Evolutionary conservation across 192 early-diverging fungal species (phyloP).

Genomic region (Diversispora eburnea): DNA sequence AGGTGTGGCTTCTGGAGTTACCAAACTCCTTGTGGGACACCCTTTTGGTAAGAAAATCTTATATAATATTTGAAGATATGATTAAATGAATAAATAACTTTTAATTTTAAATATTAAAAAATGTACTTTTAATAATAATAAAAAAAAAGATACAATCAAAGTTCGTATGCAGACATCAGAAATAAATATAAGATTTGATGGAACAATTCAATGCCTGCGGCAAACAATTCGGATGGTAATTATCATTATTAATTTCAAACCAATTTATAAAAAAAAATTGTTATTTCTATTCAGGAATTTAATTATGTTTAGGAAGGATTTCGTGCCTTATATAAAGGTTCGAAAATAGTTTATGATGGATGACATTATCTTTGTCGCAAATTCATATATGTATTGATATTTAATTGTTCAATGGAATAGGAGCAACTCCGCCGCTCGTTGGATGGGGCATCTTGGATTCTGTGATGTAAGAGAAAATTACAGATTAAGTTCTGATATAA

Average conservation of each 20-base stretch:
- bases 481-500: not conserved
- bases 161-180: constrained; percentile 75
- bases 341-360: not conserved
- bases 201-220: constrained; percentile 65
- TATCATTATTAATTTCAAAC: not conserved
- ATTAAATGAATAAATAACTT: not conserved
- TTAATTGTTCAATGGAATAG: constrained; percentile 24
- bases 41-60: constrained; percentile 59
- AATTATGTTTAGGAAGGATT: constrained; percentile 51
- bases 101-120: not conserved
- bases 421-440: constrained; percentile 85
- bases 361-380: not conserved
- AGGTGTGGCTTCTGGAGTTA: constrained; percentile 70
- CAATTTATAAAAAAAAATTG: not conserved
- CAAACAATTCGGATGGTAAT: constrained; percentile 47
- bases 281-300: constrained; percentile 23
- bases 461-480: constrained; percentile 45
- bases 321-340: constrained; percentile 81
- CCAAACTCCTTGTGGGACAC: constrained; percentile 76
- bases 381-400: not conserved
- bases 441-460: constrained; percentile 91
- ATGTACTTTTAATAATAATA: not conserved
- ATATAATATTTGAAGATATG: not conserved
- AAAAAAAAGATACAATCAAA: constrained; percentile 65
- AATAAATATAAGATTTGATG: constrained; percentile 64